Evolutionary conservation across 2,329 filamentous ascomycete species (phyloP), one percentile per base, ranked within the genome.

Genomic region (Xylariales sp.): DNA sequence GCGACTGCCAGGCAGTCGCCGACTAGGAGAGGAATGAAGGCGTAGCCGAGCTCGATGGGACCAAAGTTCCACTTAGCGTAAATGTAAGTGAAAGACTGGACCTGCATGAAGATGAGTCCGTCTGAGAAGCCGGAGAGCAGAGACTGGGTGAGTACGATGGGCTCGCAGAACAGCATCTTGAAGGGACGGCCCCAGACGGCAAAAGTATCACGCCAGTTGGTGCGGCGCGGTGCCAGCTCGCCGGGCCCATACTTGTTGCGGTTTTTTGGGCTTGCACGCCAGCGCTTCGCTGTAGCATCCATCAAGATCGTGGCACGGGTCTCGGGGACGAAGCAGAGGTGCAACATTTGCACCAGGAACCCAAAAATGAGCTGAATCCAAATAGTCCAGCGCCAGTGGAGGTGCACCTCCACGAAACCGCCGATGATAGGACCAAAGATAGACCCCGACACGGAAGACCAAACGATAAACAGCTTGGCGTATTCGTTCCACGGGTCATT

Each of bases 301-400:
- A 91, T 83, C 64, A 91, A 69, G 40, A 88, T 74, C 4, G 81
- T 86, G 1, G 78, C 72, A 32, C 86, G 73, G 0, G 87, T 91
- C 58, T 91, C 87, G 1, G 85, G 85, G 2, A 91, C 85, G 14
- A 76, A 63, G 42, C 83, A 50, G 38, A 81, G 65, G 54, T 88
- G 83, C 4, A 85, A 51, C 4, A 74, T 13, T 53, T 88, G 84
- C 3, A 87, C 76, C 20, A 76, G 71, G 10, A 62, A 79, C n/a
- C 86, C 85, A 36, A 90, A 77, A 48, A 89, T 86, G 42, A 90
- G 71, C 59, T 89, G 85, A 40, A 89, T 81, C 85, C 85, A 91
- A 55, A 91, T 88, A 36, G 73, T 78, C 83, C 83, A 88, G 46
- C 74, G 71, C 85, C 85, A 91, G 25, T 62, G 53, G 0, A 84